A percentile compares a stretch with the other conserved stretches of the same genome.
phyloP scores from a whole-genome alignment of 1,284 basidiomycete species.

The Puccinia novopanici region DNA sequence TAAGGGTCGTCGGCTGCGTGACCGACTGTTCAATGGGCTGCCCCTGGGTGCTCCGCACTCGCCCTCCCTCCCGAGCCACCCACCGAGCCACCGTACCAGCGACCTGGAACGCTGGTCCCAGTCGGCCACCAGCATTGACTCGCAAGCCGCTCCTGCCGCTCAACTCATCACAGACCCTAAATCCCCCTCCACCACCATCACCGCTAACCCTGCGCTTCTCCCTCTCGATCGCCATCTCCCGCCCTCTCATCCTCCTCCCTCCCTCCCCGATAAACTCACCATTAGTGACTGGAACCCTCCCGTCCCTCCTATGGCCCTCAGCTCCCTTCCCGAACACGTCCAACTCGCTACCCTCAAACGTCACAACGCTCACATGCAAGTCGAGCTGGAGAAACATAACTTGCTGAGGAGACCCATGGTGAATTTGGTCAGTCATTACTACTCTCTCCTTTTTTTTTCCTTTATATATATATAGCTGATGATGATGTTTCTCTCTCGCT shows the following conservation, averaged over 20 bases:
- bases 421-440: slow-evolving; percentile 67
- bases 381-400: slow-evolving; percentile 79
- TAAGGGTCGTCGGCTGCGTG: slow-evolving; percentile 22
- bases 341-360: slow-evolving; percentile 82
- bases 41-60: background rate
- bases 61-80: background rate
- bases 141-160: background rate
- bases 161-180: background rate
- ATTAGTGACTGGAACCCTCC: slow-evolving; percentile 95
- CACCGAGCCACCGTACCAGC: background rate
- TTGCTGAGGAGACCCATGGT: slow-evolving; percentile 80
- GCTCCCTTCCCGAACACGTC: slow-evolving; percentile 83
- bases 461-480: background rate
- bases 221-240: too few relatives aligned
- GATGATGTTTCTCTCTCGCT: background rate
- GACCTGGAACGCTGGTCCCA: slow-evolving; percentile 16
- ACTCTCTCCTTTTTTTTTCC: slow-evolving; percentile 17
- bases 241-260: too few relatives aligned
- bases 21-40: slow-evolving; percentile 21
- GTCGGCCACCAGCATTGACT: slow-evolving; percentile 4
- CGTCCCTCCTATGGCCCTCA: slow-evolving; percentile 75
- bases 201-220: slow-evolving; percentile 59
- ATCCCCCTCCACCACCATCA: background rate
- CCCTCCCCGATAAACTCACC: slow-evolving; percentile 65
- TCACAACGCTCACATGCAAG: slow-evolving; percentile 74